Evolutionary conservation across 495 filamentous ascomycete species (phyloP).

Genomic region (Tuber aestivum): DNA sequence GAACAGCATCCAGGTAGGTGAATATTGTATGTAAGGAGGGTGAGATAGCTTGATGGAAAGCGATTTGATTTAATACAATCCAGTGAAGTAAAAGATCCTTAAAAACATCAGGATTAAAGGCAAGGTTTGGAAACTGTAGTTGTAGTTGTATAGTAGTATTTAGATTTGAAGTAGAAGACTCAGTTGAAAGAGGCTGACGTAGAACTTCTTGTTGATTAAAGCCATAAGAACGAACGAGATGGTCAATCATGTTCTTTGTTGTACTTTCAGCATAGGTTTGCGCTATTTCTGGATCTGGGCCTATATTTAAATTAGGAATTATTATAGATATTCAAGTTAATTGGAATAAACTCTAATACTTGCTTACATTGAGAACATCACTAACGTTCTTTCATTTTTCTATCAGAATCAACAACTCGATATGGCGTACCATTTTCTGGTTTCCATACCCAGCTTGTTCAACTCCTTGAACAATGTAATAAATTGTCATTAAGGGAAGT

Average conservation of each 20-base stretch:
- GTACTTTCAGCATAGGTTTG: too few species aligned
- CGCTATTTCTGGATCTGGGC: too few species aligned
- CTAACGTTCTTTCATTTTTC: background rate
- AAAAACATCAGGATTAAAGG: conserved; percentile 16
- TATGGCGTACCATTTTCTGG: background rate
- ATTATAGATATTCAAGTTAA: too few species aligned
- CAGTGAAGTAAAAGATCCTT: conserved; percentile 8
- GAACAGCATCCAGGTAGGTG: conserved; percentile 1
- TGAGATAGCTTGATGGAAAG: conserved; percentile 2
- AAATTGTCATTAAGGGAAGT: background rate
- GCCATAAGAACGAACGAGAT: too few species aligned
- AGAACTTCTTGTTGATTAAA: too few species aligned
- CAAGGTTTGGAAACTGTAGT: too few species aligned
- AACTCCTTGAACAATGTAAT: background rate
- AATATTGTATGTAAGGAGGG: background rate
- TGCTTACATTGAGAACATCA: background rate
- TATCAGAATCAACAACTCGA: background rate
- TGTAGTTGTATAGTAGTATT: too few species aligned
- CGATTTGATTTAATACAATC: conserved; percentile 17
- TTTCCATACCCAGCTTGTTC: background rate
- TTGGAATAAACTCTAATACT: too few species aligned
- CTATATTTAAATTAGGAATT: too few species aligned
- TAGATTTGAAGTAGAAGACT: too few species aligned
- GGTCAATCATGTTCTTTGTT: too few species aligned
- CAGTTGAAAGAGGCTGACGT: too few species aligned